Base-by-base conservation (phyloP, 495 filamentous ascomycete species). In the Penicillium nucicola region DNA sequence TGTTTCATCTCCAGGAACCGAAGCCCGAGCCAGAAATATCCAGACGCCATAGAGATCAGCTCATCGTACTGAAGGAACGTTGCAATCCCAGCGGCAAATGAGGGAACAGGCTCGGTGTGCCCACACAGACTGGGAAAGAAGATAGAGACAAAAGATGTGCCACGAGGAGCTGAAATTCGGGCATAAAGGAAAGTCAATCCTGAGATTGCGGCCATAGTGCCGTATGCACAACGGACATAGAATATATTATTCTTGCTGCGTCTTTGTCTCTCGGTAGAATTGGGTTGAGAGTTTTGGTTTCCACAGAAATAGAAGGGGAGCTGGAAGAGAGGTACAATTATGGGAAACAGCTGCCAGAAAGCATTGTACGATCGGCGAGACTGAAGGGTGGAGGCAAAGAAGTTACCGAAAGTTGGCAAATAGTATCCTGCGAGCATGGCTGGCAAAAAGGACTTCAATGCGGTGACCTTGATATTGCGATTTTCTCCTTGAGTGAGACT, bases 261-360 rank as follows among this genome's bases (percentile, higher is more conserved):
- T 13, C 9, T 37, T 37, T 37, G 12, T 13, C 11, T 37, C 17
- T 15, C 2, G n/a, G 2, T 3, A 36, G 33, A 13, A n/a, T n/a
- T 38, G 3, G 17, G 3, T 23, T 13, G 3, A 22, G 28, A 13
- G 12, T 18, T n/a, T 23, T 18, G 41, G 7, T 28, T 7, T 3
- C 23, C 30, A 4, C 34, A 14, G 20, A 31, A 7, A 12, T 31
- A 31, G 25, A 57, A 42, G 0, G 53, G 50, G 33, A 34, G 0
- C 44, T 64, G 60, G 3, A 57, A 17, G 0, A 57, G 14, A 6
- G 56, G 53, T 4, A 60, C 45, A 20, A 50, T 33, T 3, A 64
- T 13, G 5, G 61, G 61, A 45, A 60, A 60, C 0, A 60, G 14
- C 33, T 64, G 57, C 61, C 61, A 64, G 33, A 48, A n/a, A 11